phyloP scores from a whole-genome alignment of 768 basidiomycete species.

The Termitomyces sp. region DNA sequence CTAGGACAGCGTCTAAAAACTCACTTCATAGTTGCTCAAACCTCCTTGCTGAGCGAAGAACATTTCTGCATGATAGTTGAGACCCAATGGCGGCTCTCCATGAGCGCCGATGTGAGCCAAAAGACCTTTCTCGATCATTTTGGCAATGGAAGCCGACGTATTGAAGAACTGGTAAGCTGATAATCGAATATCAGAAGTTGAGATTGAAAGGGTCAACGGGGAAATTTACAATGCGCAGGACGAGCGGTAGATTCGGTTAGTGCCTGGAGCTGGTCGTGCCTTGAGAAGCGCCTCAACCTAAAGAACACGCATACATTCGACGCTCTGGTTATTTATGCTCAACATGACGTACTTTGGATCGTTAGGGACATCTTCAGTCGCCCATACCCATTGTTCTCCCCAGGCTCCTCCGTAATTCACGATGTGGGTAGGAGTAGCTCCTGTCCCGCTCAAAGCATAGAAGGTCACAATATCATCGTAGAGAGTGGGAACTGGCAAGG shows the following conservation, averaged over 20 bases:
- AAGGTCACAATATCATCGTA: conserved; percentile 64
- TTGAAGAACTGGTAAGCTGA: conserved; percentile 64
- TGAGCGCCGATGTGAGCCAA: conserved; percentile 67
- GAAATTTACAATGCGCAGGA: conserved; percentile 47
- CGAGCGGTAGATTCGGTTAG: conserved; percentile 57
- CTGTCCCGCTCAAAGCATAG: conserved; percentile 63
- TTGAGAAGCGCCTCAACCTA: conserved; percentile 58
- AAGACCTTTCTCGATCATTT: conserved; percentile 62
- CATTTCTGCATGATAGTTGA: conserved; percentile 79
- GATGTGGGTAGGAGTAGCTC: conserved; percentile 66
- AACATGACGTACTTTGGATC: conserved; percentile 52
- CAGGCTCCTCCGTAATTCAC: conserved; percentile 72
- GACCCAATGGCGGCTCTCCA: conserved; percentile 64
- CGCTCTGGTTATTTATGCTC: conserved; percentile 7
- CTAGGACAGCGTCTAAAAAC: background rate
- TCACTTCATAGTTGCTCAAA: conserved; percentile 63
- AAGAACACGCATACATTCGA: background rate
- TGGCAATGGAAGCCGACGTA: conserved; percentile 59
- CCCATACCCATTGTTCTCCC: conserved; percentile 70
- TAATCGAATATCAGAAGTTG: conserved; percentile 1
- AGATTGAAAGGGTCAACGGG: background rate
- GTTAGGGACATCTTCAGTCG: conserved; percentile 54
- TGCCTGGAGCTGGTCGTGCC: conserved; percentile 57
- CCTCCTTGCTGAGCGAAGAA: conserved; percentile 58
- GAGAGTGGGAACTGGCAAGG: conserved; percentile 56